Evolutionary conservation across 2,329 filamentous ascomycete species (phyloP), one percentile per base, ranked within the genome.

Genomic region (Talaromyces sp.): DNA sequence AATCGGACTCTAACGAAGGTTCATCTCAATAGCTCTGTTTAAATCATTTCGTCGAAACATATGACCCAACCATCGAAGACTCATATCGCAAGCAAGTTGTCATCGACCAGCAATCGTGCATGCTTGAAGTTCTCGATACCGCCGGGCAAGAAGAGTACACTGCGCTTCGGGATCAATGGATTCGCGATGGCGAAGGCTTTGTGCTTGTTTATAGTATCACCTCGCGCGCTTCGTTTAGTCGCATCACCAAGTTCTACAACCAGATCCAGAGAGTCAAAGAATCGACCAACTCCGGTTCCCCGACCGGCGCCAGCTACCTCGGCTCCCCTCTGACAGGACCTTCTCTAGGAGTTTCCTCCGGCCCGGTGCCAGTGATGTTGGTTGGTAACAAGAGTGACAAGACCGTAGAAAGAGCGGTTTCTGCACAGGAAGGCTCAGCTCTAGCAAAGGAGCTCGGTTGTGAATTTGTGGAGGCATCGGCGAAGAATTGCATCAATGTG

Each of bases 81-180:
- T 89, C 87, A 53, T 89, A 89, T 75, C 85, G 87, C 68, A 89
- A 89, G 75, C 87, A 89, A 77, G 86, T 89, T 64, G 85, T 97
- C 75, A 98, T 98, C 79, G 95, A 98, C 67, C 87, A 88, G 65
- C 91, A 95, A 78, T 92, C 92, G 49, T 96, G 92, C 82, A 96
- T 96, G 92, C 87, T 96, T 71, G 92, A 96, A 78, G 93, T 97
- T 58, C 87, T 97, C 73, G 95, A 99, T 81, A 99, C 95, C 63
- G 95, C 95, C 61, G 95, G 95, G 65, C 95, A 99, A 79, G 95
- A 99, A 82, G 95, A 99, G 82, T 99, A 98, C 81, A 97, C 94
- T 69, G 95, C 95, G 56, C 83, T 98, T 73, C 87, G 95, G 75
- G 95, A 98, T 78, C 95, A 98, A 82, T 98, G 94, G 94, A 98